These are phyloP conservation scores for Panaeolus cyanescens DNA, from an alignment of 768 basidiomycete genomes.

Conservation along the genomic window DNA sequence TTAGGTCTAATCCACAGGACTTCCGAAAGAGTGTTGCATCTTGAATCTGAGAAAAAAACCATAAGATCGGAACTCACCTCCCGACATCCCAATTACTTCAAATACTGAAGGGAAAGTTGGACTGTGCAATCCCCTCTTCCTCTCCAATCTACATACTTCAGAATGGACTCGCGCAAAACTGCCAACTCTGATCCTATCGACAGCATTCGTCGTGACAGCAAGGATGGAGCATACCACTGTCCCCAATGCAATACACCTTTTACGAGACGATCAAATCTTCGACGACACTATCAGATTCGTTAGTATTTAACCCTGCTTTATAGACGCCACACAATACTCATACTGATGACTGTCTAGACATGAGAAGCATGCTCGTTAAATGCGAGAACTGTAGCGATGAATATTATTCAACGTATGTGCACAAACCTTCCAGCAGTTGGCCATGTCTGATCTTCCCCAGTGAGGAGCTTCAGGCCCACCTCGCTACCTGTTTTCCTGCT, in stretches of 20 bases:
- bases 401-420: constrained; percentile 20
- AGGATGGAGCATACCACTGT: constrained; percentile 36
- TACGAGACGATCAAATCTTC: constrained; percentile 36
- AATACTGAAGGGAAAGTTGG: constrained; percentile 1
- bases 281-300: constrained; percentile 38
- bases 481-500: constrained; percentile 18
- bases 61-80: constrained; percentile 1
- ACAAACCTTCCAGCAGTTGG: not conserved
- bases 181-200: constrained; percentile 27
- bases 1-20: constrained; percentile 1
- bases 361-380: constrained; percentile 23
- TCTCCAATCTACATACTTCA: constrained; percentile 8
- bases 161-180: constrained; percentile 18
- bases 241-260: constrained; percentile 37
- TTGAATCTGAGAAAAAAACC: not conserved
- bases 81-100: constrained; percentile 3
- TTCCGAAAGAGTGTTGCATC: not conserved
- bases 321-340: constrained; percentile 10
- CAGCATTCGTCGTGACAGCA: constrained; percentile 32
- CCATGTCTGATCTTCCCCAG: constrained; percentile 3
- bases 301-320: constrained; percentile 12
- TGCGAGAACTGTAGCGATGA: constrained; percentile 26
- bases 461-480: constrained; percentile 21
- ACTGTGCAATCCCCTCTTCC: not conserved
- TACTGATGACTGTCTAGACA: constrained; percentile 18